Percentiles rank a stretch among this genome's conserved stretches.
Evolutionary conservation across 2,329 filamentous ascomycete genomes (phyloP).

Genomic region (Coniella vitis): DNA sequence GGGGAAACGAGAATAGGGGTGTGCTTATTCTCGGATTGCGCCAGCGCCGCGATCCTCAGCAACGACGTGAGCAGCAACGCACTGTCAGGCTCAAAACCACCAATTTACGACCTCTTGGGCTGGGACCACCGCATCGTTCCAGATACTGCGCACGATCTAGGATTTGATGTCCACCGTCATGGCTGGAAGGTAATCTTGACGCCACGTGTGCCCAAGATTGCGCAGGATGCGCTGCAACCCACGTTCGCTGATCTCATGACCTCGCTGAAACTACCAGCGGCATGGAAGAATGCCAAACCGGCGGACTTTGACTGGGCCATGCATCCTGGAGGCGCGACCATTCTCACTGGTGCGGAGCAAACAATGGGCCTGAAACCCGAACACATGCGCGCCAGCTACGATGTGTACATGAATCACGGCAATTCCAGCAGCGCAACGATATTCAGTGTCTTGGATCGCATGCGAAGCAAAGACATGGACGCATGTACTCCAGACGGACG

Average conservation of each 20-base stretch:
- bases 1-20: slow-evolving; percentile 59
- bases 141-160: slow-evolving; percentile 54
- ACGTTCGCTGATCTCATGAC: slow-evolving; percentile 49
- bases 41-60: slow-evolving; percentile 57
- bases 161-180: slow-evolving; percentile 57
- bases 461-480: slow-evolving; percentile 56
- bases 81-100: slow-evolving; percentile 23
- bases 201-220: slow-evolving; percentile 52
- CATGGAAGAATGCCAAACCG: slow-evolving; percentile 37
- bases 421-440: slow-evolving; percentile 66
- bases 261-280: slow-evolving; percentile 26
- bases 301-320: slow-evolving; percentile 66
- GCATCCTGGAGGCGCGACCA: slow-evolving; percentile 62
- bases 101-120: slow-evolving; percentile 54
- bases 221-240: slow-evolving; percentile 42
- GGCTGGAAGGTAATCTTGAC: slow-evolving; percentile 64
- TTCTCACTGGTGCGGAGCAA: slow-evolving; percentile 56
- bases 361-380: slow-evolving; percentile 51
- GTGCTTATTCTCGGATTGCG: slow-evolving; percentile 63
- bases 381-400: slow-evolving; percentile 63
- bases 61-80: slow-evolving; percentile 49
- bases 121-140: slow-evolving; percentile 60
- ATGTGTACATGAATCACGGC: slow-evolving; percentile 60
- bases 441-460: slow-evolving; percentile 57
- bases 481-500: slow-evolving; percentile 42